A percentile compares a stretch with the other conserved stretches of the same genome.
phyloP scores from a whole-genome alignment of 2,329 filamentous ascomycete species.

The Aspergillus luchuensis region DNA sequence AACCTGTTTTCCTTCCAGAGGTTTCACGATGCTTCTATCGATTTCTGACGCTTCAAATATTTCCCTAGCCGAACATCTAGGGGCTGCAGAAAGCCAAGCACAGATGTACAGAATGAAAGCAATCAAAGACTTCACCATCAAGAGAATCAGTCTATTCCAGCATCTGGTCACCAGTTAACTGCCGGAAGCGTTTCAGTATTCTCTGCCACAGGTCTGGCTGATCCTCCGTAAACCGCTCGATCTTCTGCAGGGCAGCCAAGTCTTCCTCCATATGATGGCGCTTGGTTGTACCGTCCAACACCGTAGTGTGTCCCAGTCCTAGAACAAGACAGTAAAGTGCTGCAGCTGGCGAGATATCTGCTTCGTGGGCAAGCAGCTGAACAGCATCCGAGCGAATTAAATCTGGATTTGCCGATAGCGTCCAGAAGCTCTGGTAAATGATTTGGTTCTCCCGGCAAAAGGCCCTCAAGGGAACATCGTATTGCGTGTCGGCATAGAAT shows the following conservation, averaged over 20 bases:
- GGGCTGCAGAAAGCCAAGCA: background rate
- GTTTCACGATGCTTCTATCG: background rate
- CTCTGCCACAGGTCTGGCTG: slow-evolving; percentile 54
- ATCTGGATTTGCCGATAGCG: slow-evolving; percentile 59
- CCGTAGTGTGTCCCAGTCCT: slow-evolving; percentile 51
- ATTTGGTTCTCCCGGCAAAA: slow-evolving; percentile 58
- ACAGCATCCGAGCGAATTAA: slow-evolving; percentile 55
- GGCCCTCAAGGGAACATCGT: slow-evolving; percentile 61
- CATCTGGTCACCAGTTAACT: slow-evolving; percentile 35
- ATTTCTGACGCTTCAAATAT: background rate
- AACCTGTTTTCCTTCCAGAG: background rate
- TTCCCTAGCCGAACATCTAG: slow-evolving; percentile 2
- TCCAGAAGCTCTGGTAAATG: slow-evolving; percentile 64
- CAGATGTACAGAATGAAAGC: background rate
- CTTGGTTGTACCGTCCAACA: slow-evolving; percentile 61
- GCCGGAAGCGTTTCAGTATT: slow-evolving; percentile 53
- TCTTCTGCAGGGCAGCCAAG: slow-evolving; percentile 46
- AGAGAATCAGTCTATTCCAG: background rate
- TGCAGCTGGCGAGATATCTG: slow-evolving; percentile 47
- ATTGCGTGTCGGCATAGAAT: slow-evolving; percentile 63
- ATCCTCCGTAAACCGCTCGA: slow-evolving; percentile 48
- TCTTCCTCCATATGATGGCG: slow-evolving; percentile 55
- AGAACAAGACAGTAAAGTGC: slow-evolving; percentile 61
- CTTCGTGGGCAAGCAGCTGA: slow-evolving; percentile 48
- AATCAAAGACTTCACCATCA: background rate